These are phyloP conservation scores for Orobanche coerulescens DNA, from an alignment of 257 asterid species.

Conservation along the genomic window DNA sequence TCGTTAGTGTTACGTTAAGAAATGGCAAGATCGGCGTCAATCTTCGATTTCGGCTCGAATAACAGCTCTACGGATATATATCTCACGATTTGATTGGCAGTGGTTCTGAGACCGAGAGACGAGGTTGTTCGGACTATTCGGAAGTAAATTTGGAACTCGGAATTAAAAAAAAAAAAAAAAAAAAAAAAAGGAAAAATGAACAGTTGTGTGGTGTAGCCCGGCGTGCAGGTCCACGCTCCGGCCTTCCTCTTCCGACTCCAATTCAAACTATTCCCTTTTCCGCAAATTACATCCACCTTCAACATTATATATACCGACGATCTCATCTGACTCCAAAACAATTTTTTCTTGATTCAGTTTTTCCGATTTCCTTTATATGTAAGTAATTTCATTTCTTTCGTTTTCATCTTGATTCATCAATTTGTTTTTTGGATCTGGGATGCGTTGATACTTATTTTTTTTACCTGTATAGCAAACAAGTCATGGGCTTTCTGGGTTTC, in stretches of 20 bases:
- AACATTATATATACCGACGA: slow-evolving; percentile 15
- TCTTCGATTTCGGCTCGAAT: too few species aligned
- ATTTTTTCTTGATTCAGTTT: neutral
- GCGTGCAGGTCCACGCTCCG: neutral
- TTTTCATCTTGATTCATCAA: neutral
- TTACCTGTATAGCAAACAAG: too few species aligned
- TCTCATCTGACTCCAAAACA: neutral
- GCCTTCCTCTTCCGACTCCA: neutral
- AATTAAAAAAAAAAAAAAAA: too few species aligned
- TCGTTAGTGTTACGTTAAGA: too few species aligned
- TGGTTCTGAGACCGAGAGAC: too few species aligned
- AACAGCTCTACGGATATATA: too few species aligned
- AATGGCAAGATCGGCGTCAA: too few species aligned
- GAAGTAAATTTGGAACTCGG: too few species aligned
- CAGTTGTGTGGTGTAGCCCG: neutral
- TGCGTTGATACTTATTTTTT: neutral
- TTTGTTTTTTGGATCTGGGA: neutral
- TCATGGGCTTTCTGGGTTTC: slow-evolving; percentile 16
- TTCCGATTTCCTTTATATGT: neutral
- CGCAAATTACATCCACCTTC: slow-evolving; percentile 40
- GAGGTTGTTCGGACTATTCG: too few species aligned
- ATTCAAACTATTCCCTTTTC: slow-evolving; percentile 10
- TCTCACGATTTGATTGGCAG: too few species aligned
- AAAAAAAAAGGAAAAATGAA: neutral
- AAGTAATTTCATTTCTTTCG: slow-evolving; percentile 17